Evolutionary conservation across 805 yeast genomes (phyloP), one percentile per base, ranked within the genome.

Genomic region (Kluyveromyces aestuarii): DNA sequence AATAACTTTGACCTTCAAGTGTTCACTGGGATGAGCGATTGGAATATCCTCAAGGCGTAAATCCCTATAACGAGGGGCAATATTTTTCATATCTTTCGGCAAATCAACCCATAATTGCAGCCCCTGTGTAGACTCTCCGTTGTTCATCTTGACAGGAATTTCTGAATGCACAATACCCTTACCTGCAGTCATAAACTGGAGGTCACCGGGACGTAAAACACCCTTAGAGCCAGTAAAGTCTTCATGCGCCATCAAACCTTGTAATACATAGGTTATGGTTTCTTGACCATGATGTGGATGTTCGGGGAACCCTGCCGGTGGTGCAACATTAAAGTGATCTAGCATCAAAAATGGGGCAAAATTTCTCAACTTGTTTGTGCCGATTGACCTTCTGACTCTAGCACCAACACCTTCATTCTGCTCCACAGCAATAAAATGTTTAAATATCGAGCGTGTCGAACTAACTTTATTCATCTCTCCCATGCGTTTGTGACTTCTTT

Each of bases 141-240:
- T 71, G 18, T 70, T 71, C 52, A 69, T 67, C 37, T 73, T 70
- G 36, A 81, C 81, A 8, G 96, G 96, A 79, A 87, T 87, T 62
- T 88, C 96, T 2, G 88, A 77, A 64, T 87, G 96, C 48, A 85
- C 85, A 37, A 87, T 79, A 45, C 95, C 96, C 57, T 76, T 77
- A 51, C 96, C 96, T 6, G 96, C 96, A 27, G 96, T 88, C 96
- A 88, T 88, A 65, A 88, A 87, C 65, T 88, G 96, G 55, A 89
- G 71, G 63, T 88, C 96, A 49, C 96, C 96, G 8, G 87, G 79
- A 52, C 77, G 73, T 47, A 89, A 68, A 8, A 86, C 72, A 48
- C 96, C 96, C 47, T 76, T 74, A n/a, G 84, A 70, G 1, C 96
- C 96, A 2, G 95, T 85, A 67, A 88, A 87, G 63, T 89, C 96